Conservation (phyloP, 371 early-diverging fungal genomes). For the Mucor plumbeus region DNA sequence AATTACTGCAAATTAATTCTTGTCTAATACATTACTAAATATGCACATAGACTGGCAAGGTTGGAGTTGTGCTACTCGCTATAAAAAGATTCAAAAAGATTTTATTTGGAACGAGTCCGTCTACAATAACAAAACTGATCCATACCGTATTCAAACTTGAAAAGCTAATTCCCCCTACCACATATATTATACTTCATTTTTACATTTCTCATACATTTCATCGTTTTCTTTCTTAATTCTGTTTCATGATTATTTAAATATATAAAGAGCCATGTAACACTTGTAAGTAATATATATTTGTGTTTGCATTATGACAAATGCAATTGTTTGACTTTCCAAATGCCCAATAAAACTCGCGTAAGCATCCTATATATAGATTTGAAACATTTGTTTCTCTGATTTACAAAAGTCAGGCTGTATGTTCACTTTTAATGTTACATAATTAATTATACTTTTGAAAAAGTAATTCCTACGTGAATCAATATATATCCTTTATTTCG, state of each 20-base stretch:
- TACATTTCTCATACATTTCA: neutral
- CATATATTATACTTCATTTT: neutral
- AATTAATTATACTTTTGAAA: too few species aligned
- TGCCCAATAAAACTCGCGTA: too few species aligned
- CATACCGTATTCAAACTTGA: constrained; percentile 26
- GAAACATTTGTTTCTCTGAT: too few species aligned
- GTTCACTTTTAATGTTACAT: too few species aligned
- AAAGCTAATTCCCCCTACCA: neutral
- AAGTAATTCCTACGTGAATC: too few species aligned
- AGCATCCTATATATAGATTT: too few species aligned
- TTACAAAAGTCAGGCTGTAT: too few species aligned
- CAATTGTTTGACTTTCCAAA: too few species aligned
- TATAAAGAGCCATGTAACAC: neutral
- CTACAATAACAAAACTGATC: constrained; percentile 32
- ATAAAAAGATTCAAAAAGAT: constrained; percentile 22
- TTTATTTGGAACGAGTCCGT: constrained; percentile 42
- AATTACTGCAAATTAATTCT: constrained; percentile 69
- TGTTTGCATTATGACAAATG: too few species aligned
- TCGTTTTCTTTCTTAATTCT: neutral
- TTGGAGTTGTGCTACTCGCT: constrained; percentile 49
- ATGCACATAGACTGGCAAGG: constrained; percentile 36
- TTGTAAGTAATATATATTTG: neutral
- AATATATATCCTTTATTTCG: too few species aligned
- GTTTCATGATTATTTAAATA: neutral
- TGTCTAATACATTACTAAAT: neutral